These are phyloP conservation scores for Ustilago xerochloae DNA, from an alignment of 1,284 basidiomycete genomes.

Conservation along the genomic window DNA sequence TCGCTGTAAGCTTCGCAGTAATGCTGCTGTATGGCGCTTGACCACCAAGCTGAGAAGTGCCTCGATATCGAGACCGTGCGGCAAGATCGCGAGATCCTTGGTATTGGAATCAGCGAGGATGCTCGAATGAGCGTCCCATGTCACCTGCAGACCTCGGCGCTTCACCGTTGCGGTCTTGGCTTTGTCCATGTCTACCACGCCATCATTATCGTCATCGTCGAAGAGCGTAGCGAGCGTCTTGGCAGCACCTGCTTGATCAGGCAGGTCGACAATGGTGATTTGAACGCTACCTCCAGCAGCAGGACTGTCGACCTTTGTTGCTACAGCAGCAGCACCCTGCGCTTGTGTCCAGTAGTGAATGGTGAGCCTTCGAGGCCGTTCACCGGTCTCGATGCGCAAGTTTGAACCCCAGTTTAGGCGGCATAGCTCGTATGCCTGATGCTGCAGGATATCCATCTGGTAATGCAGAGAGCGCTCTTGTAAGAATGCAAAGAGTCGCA, in stretches of 20 bases:
- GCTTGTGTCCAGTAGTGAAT: slow-evolving; percentile 56
- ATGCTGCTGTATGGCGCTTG: slow-evolving; percentile 29
- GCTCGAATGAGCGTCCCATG: slow-evolving; percentile 31
- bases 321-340: slow-evolving; percentile 18
- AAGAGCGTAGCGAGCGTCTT: slow-evolving; percentile 30
- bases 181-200: background rate
- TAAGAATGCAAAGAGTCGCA: slow-evolving; percentile 55
- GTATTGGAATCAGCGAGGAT: slow-evolving; percentile 27
- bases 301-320: slow-evolving; percentile 13
- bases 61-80: slow-evolving; percentile 38
- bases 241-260: slow-evolving; percentile 21
- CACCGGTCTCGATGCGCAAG: slow-evolving; percentile 35
- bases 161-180: slow-evolving; percentile 9
- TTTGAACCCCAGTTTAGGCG: slow-evolving; percentile 57
- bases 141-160: slow-evolving; percentile 29
- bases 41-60: slow-evolving; percentile 25
- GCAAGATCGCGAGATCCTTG: slow-evolving; percentile 14
- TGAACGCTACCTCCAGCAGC: slow-evolving; percentile 38
- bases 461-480: slow-evolving; percentile 62
- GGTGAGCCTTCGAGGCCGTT: slow-evolving; percentile 37
- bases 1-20: slow-evolving; percentile 39
- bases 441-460: slow-evolving; percentile 62
- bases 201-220: slow-evolving; percentile 10
- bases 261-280: slow-evolving; percentile 38
- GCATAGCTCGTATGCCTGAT: slow-evolving; percentile 56